Conservation (phyloP, 1,139 yeast genomes). For the Zygotorulaspora mrakii region DNA sequence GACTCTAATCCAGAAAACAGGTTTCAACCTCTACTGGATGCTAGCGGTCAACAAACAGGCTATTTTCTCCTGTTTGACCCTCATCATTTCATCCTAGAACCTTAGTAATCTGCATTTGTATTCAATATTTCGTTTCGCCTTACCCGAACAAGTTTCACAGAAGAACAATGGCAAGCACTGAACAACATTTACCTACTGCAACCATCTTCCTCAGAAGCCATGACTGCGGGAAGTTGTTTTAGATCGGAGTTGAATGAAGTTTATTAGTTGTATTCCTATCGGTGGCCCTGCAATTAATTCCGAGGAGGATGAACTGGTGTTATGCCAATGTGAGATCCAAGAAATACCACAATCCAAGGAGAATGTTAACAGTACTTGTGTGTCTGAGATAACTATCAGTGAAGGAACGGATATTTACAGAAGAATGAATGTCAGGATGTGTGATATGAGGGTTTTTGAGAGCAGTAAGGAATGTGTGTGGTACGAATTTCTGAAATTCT, state of each 20-base stretch:
- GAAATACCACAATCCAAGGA: slow-evolving; percentile 8
- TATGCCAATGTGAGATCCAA: slow-evolving; percentile 12
- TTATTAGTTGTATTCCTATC: slow-evolving; percentile 18
- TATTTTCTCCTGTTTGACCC: no score
- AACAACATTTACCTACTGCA: no score
- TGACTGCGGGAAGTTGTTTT: no score
- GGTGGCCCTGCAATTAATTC: slow-evolving; percentile 1
- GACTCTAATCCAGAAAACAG: background rate
- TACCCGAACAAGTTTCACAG: background rate
- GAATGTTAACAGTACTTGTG: slow-evolving; percentile 4
- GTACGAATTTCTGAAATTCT: slow-evolving; percentile 24
- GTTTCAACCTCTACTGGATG: no score
- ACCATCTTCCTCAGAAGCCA: no score
- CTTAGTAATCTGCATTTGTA: background rate
- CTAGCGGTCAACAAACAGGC: no score
- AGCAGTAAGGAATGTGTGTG: slow-evolving; percentile 17
- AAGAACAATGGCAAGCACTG: background rate
- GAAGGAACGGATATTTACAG: slow-evolving; percentile 25
- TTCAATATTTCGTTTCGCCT: background rate
- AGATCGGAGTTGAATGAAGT: slow-evolving; percentile 9
- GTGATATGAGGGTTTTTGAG: slow-evolving; percentile 14
- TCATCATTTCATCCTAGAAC: background rate
- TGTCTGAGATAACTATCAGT: slow-evolving; percentile 16
- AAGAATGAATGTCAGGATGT: slow-evolving; percentile 4
- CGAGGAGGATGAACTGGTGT: slow-evolving; percentile 12